These are phyloP conservation scores for Backusella circina DNA, from an alignment of 192 early-diverging fungal species.

Conservation along the genomic window DNA sequence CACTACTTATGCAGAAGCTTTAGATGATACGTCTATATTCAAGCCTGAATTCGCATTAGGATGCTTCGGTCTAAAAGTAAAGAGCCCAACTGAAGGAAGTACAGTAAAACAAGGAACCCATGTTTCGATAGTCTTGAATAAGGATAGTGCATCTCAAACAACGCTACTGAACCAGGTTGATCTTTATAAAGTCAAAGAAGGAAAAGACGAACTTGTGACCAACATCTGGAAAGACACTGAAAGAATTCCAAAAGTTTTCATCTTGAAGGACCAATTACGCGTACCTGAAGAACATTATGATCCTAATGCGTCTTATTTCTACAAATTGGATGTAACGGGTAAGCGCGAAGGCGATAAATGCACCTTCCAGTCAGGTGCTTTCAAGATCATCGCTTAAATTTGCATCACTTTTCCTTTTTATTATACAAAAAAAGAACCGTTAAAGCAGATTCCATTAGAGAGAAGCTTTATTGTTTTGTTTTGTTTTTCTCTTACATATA, in stretches of 20 bases:
- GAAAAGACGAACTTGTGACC: conserved; percentile 1
- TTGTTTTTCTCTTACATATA: neutral
- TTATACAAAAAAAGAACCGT: neutral
- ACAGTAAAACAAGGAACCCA: conserved; percentile 3
- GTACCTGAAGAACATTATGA: neutral
- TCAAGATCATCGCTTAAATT: conserved; percentile 7
- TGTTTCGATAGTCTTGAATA: conserved; percentile 3
- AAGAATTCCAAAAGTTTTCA: conserved; percentile 10
- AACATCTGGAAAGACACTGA: conserved; percentile 3
- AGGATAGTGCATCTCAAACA: conserved; percentile 29
- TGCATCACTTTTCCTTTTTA: neutral
- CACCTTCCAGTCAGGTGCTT: conserved; percentile 11
- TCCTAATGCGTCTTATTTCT: neutral
- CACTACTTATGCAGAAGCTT: conserved; percentile 9
- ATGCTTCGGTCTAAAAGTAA: conserved; percentile 23
- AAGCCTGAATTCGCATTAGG: conserved; percentile 21
- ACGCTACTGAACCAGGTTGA: conserved; percentile 12
- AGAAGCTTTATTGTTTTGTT: neutral
- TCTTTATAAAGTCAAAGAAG: conserved; percentile 17
- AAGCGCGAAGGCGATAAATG: neutral
- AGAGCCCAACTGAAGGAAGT: conserved; percentile 4
- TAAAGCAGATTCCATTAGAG: neutral
- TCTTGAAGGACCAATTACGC: conserved; percentile 22
- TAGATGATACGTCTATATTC: conserved; percentile 14
- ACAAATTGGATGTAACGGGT: conserved; percentile 9